phyloP scores from a whole-genome alignment of 441 rosid genomes.

The Isatis lusitanica region DNA sequence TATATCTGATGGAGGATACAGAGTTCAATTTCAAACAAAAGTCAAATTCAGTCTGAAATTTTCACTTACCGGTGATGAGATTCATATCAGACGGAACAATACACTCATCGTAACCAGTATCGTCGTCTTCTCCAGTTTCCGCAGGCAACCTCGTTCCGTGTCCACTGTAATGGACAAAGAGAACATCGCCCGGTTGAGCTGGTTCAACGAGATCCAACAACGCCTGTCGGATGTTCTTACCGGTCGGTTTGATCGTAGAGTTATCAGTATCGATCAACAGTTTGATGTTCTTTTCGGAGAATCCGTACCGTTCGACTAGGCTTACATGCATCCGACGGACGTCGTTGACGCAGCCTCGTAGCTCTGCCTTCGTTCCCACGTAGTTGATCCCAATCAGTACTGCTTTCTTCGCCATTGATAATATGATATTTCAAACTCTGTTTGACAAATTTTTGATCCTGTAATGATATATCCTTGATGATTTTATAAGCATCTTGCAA shows the following conservation, averaged over 20 bases:
- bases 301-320: constrained; percentile 62
- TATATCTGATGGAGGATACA: not conserved
- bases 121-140: constrained; percentile 91
- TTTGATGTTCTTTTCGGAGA: constrained; percentile 56
- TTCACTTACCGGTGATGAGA: constrained; percentile 63
- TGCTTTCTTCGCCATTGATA: constrained; percentile 60
- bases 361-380: constrained; percentile 75
- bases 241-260: constrained; percentile 62
- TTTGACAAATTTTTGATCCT: not conserved
- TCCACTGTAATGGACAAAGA: constrained; percentile 85
- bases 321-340: constrained; percentile 58
- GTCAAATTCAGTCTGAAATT: not conserved
- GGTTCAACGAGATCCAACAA: constrained; percentile 50
- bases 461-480: not conserved
- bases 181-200: constrained; percentile 56
- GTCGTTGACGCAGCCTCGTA: constrained; percentile 83
- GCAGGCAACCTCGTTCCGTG: constrained; percentile 89
- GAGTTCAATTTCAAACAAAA: not conserved
- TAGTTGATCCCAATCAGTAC: constrained; percentile 79
- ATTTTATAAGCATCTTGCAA: not conserved
- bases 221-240: constrained; percentile 65
- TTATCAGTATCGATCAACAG: constrained; percentile 67
- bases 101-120: constrained; percentile 88
- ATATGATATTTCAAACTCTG: not conserved
- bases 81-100: constrained; percentile 91